Conservation (phyloP, 139 green algal species). For the Tetraselmis chui region DNA sequence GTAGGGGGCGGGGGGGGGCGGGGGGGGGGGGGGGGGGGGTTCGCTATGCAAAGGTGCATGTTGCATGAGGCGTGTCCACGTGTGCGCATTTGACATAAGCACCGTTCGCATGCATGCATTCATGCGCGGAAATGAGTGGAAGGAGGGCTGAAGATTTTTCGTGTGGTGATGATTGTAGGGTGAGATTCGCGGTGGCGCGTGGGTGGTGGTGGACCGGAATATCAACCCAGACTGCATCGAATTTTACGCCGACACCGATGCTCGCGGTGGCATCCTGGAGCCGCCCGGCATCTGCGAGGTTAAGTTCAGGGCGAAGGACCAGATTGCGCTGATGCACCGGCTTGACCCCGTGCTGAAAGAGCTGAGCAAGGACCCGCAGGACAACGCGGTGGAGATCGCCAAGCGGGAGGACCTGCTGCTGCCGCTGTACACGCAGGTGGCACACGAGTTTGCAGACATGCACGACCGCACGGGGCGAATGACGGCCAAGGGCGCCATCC, state of each 20-base stretch:
- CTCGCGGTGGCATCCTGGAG: slow-evolving; percentile 88
- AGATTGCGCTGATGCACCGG: slow-evolving; percentile 81
- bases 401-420: slow-evolving; percentile 67
- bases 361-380: slow-evolving; percentile 3
- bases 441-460: slow-evolving; percentile 90
- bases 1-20: too few relatives aligned
- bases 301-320: slow-evolving; percentile 84
- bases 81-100: too few relatives aligned
- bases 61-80: too few relatives aligned
- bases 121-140: too few relatives aligned
- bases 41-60: too few relatives aligned
- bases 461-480: slow-evolving; percentile 86
- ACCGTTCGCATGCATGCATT: too few relatives aligned
- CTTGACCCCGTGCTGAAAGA: slow-evolving; percentile 14
- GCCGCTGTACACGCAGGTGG: slow-evolving; percentile 79
- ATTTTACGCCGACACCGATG: slow-evolving; percentile 2
- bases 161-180: too few relatives aligned
- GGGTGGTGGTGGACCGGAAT: slow-evolving; percentile 94
- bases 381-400: slow-evolving; percentile 30
- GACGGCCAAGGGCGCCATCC: slow-evolving; percentile 63
- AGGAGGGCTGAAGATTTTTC: too few relatives aligned
- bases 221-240: slow-evolving; percentile 23
- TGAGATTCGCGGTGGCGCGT: slow-evolving; percentile 94
- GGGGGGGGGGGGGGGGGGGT: too few relatives aligned
- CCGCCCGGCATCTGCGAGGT: slow-evolving; percentile 96